Base-by-base conservation (phyloP, 2,329 filamentous ascomycete species). In the Claviceps digitariae region DNA sequence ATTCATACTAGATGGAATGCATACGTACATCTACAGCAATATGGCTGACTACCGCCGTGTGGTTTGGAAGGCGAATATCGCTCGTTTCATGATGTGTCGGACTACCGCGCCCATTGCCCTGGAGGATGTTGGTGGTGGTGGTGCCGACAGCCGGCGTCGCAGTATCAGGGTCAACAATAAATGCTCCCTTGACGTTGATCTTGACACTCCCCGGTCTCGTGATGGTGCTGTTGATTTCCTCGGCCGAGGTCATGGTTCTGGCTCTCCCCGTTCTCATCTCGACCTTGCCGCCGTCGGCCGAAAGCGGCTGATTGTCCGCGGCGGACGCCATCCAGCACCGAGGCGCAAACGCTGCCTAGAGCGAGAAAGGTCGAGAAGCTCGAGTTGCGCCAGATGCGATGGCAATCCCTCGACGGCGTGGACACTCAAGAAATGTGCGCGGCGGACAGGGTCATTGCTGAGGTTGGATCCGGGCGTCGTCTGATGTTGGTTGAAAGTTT, bases 161-260 rank as follows among this genome's bases (percentile, higher is more conserved):
- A 3, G 78, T 74, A 60, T 88, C 85, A 57, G 91, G 84, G 65
- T 96, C 89, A 62, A 95, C 90, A 59, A 98, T 97, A 65, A 95
- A 96, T 41, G 93, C 93, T 64, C 91, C 93, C 67, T 90, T 83
- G 59, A 97, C 91, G 67, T 98, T 97, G 73, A 98, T 97, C 71
- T 87, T 86, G 63, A 96, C 90, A 15, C 86, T 79, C 25, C 81
- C 81, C 2, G 81, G 81, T 61, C 79, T 78, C 52, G 72, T 77
- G 62, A 84, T 78, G 49, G 78, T 78, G 61, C 72, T 79, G 66
- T 80, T 76, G 53, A 82, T 81, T 66, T 56, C 77, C 60, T 77
- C 73, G 12, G 74, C 76, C 57, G 72, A 74, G 38, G 74, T 79
- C 64, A 66, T 66, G 29, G 66, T 66, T 46, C 64, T 60, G 38